Percentiles rank a stretch among this genome's conserved stretches.
Conservation (phyloP, 305 asterid species). For the Fraxinus platypoda region DNA sequence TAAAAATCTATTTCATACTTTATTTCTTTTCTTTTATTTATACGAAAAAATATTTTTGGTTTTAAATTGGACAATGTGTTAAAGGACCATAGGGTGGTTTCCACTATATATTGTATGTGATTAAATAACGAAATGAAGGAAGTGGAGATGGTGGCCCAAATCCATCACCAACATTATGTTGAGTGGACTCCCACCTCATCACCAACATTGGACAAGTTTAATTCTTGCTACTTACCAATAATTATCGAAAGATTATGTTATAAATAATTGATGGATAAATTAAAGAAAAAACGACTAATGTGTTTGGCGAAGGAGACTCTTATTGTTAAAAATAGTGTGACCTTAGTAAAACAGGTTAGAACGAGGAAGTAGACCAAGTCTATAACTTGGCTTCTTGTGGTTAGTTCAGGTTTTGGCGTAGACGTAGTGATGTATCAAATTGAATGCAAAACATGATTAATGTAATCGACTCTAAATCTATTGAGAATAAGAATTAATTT, state of each 20-base stretch:
- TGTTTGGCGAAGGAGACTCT: background rate
- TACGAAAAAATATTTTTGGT: background rate
- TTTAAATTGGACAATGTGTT: background rate
- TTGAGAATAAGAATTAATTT: background rate
- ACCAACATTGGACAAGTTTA: constrained; percentile 38
- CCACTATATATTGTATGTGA: background rate
- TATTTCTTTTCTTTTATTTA: background rate
- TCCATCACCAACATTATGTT: constrained; percentile 30
- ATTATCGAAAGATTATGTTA: background rate
- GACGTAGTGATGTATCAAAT: background rate
- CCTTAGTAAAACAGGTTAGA: background rate
- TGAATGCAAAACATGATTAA: background rate
- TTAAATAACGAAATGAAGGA: background rate
- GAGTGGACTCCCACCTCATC: constrained; percentile 42
- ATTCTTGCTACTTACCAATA: constrained; percentile 18
- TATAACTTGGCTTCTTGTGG: background rate
- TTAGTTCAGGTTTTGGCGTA: background rate
- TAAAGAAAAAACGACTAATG: background rate
- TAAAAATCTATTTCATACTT: background rate
- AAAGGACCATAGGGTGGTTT: background rate
- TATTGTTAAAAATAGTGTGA: background rate
- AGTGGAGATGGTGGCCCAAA: constrained; percentile 26
- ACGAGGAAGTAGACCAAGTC: background rate
- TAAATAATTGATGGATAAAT: background rate
- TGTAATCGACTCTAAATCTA: background rate